Conservation (phyloP, 805 yeast species). For the Candida germanica region DNA sequence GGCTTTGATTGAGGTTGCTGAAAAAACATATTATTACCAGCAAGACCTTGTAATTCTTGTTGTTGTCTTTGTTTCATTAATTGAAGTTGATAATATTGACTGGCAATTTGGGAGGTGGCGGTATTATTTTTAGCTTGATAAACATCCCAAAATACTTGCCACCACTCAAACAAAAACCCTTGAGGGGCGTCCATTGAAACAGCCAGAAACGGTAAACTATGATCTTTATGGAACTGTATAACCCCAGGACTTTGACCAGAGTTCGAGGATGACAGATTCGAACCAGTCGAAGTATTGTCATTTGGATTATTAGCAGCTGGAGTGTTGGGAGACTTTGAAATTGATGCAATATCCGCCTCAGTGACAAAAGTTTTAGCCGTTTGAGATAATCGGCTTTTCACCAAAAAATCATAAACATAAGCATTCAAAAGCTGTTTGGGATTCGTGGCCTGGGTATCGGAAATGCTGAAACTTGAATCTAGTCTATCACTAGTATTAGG, state of each 20-base stretch:
- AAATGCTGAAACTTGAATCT: conserved; percentile 8
- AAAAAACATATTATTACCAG: background rate
- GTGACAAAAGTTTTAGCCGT: conserved; percentile 72
- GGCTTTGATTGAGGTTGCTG: conserved; percentile 6
- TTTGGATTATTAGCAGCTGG: conserved; percentile 24
- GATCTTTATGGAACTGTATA: conserved; percentile 31
- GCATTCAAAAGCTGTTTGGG: conserved; percentile 69
- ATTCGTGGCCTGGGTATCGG: conserved; percentile 47
- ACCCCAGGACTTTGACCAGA: conserved; percentile 8
- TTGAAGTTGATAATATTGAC: conserved; percentile 68
- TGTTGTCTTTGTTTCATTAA: conserved; percentile 58
- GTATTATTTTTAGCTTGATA: conserved; percentile 75
- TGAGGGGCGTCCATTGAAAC: conserved; percentile 78
- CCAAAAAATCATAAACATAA: conserved; percentile 79
- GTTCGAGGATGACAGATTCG: too few relatives aligned
- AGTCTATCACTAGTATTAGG: conserved; percentile 1
- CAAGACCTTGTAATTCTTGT: conserved; percentile 21
- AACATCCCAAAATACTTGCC: conserved; percentile 95
- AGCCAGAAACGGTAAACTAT: conserved; percentile 47
- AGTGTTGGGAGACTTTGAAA: conserved; percentile 7
- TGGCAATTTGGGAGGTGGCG: conserved; percentile 52
- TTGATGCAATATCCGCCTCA: conserved; percentile 66
- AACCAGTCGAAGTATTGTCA: conserved; percentile 1
- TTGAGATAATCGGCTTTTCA: conserved; percentile 66
- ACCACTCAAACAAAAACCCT: conserved; percentile 90